Evolutionary conservation across 371 early-diverging fungal species (phyloP).

Genomic region (Blakeslea trispora): DNA sequence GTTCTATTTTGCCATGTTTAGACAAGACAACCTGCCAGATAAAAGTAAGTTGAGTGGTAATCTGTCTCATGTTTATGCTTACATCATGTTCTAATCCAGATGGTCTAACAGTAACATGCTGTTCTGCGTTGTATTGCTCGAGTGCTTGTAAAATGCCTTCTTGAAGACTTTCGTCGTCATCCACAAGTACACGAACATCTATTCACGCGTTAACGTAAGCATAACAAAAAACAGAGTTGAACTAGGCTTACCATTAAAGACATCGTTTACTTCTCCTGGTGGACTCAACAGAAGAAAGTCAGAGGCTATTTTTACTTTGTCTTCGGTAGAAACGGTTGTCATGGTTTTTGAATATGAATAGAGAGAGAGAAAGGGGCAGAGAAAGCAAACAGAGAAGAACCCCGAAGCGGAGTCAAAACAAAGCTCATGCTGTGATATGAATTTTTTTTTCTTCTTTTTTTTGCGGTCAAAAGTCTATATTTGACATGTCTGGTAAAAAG

Average conservation of each 20-base stretch:
- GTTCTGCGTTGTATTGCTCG: conserved; percentile 84
- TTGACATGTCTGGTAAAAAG: conserved; percentile 37
- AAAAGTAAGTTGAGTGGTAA: neutral
- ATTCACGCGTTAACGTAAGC: too few species aligned
- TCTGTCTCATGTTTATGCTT: conserved; percentile 10
- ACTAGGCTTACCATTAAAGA: conserved; percentile 80
- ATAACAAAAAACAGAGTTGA: neutral
- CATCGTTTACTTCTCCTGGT: conserved; percentile 96
- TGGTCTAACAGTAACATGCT: conserved; percentile 70
- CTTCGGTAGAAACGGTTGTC: conserved; percentile 42
- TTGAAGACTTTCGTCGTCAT: conserved; percentile 79
- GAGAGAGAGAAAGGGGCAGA: neutral
- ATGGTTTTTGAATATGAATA: conserved; percentile 7
- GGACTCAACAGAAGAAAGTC: conserved; percentile 84
- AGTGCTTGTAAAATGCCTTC: conserved; percentile 71
- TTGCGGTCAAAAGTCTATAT: neutral
- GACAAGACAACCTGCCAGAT: conserved; percentile 73
- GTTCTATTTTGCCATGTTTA: conserved; percentile 65
- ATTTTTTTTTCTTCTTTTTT: conserved; percentile 4
- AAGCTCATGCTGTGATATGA: neutral
- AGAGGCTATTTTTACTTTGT: conserved; percentile 80
- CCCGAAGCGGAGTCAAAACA: too few species aligned
- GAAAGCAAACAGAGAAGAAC: neutral
- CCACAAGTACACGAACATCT: conserved; percentile 88
- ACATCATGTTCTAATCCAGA: conserved; percentile 70